Evolutionary conservation across 2,329 filamentous ascomycete species (phyloP), one percentile per base, ranked within the genome.

Genomic region (Diaporthe batatas): DNA sequence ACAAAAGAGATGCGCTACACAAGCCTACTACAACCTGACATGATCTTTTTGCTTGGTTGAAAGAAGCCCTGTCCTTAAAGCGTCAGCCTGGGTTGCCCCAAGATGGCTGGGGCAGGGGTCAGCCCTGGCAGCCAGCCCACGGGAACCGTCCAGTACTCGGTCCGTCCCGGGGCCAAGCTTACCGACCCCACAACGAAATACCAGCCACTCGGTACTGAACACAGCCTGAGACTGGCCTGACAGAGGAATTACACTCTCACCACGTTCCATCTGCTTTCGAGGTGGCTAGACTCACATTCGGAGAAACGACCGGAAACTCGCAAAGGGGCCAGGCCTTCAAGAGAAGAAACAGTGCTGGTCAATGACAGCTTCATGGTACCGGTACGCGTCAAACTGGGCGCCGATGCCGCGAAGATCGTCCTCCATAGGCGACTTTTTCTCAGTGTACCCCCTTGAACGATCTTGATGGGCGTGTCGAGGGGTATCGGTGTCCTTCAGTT

Each of bases 331-430:
- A 8, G 6, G 4, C 10, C n/a, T 23, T 23, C 3, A 44, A 14
- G 6, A 6, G 11, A 21, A 29, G 14, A 25, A 6, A 16, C 2
- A 11, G 47, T 21, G 49, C 25, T 32, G 21, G 21, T 34, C 39
- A 57, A 47, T 23, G 10, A 16, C 5, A 6, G 23, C 36, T 23
- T 42, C 65, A 47, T 21, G 3, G 49, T 57, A 68, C 14, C 14
- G 3, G 49, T 57, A 68, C 14, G n/a, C 23, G 18, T 62, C 44
- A n/a, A 70, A 70, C 44, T 70, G 68, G 32, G 68, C 16, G 2
- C 68, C 68, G 3, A 70, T 21, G 34, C 68, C 68, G 12, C 10
- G 34, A 51, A 70, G 47, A 18, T 34, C n/a, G 11, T 54, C 18
- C 7, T 34, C 16, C 8, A 29, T 6, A 12, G 23, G 16, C 18